Conservation (phyloP, 1,139 yeast species). For the Hansenula sp. region DNA sequence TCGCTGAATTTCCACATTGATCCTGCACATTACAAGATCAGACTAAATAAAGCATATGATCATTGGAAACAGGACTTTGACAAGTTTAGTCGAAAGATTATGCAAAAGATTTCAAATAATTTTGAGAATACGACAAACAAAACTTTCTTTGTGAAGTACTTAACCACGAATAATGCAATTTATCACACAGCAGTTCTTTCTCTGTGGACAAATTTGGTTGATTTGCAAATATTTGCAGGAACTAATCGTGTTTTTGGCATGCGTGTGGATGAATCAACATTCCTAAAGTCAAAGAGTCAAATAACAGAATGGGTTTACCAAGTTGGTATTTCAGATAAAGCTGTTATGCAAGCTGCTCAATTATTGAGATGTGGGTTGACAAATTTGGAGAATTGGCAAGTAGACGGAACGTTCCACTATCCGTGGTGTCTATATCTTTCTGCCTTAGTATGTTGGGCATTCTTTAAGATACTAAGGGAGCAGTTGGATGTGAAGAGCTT, state of each 20-base stretch:
- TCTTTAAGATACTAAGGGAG: constrained; percentile 3
- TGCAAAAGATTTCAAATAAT: constrained; percentile 1
- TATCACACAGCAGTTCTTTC: constrained; percentile 10
- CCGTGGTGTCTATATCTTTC: constrained; percentile 23
- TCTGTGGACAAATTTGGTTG: constrained; percentile 9
- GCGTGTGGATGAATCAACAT: constrained; percentile 1
- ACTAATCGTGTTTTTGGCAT: constrained; percentile 1
- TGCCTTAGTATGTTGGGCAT: constrained; percentile 18
- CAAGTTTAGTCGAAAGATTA: constrained; percentile 3
- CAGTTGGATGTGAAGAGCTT: no score
- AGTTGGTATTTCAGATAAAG: constrained; percentile 7
- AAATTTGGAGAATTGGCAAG: constrained; percentile 12
- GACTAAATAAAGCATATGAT: constrained; percentile 6
- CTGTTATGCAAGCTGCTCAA: constrained; percentile 21
- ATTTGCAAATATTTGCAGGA: constrained; percentile 7
- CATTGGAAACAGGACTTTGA: constrained; percentile 15
- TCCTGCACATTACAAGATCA: background rate
- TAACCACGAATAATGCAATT: constrained; percentile 10
- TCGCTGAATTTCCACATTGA: background rate
- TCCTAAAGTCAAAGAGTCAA: constrained; percentile 3
- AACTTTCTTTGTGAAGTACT: constrained; percentile 4
- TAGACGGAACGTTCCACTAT: constrained; percentile 15
- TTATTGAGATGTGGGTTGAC: constrained; percentile 16
- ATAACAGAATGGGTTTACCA: constrained; percentile 3
- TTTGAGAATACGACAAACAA: constrained; percentile 4